phyloP scores from a whole-genome alignment of 805 yeast genomes.

The Diddensiella caesifluorescens region DNA sequence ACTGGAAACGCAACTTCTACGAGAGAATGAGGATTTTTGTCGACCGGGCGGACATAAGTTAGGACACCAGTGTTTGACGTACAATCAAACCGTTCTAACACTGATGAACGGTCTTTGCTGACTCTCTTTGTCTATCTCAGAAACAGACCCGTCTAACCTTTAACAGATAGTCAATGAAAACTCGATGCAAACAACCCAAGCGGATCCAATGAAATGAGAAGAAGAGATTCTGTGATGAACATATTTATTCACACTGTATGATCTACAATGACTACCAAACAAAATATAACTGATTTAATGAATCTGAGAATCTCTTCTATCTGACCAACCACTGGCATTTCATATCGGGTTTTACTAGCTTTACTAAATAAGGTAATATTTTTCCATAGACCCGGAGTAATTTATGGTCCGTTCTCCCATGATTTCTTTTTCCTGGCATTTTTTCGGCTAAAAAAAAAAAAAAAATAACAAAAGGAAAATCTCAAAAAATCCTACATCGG shows the following conservation, averaged over 20 bases:
- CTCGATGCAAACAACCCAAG: slow-evolving; percentile 2
- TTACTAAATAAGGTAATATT: background rate
- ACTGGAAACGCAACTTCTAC: background rate
- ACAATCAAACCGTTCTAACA: slow-evolving; percentile 17
- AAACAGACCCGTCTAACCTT: background rate
- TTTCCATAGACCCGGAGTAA: too few species aligned
- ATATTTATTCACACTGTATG: slow-evolving; percentile 35
- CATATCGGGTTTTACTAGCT: background rate
- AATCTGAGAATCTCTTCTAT: slow-evolving; percentile 27
- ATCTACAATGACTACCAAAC: slow-evolving; percentile 26
- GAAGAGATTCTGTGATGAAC: slow-evolving; percentile 27
- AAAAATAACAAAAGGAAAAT: too few species aligned
- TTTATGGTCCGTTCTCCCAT: background rate
- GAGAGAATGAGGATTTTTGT: slow-evolving; percentile 30
- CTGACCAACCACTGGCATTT: background rate
- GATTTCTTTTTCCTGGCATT: background rate
- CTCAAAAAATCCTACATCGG: too few species aligned
- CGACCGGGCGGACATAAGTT: slow-evolving; percentile 38
- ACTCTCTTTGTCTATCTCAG: background rate
- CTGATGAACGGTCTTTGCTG: slow-evolving; percentile 24
- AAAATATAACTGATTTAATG: slow-evolving; percentile 35
- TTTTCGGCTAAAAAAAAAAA: too few species aligned
- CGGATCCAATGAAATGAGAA: background rate
- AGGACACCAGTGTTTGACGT: slow-evolving; percentile 17
- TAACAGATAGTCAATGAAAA: background rate